Conservation (phyloP, 1,139 yeast species). For the Candida glucosophila region DNA sequence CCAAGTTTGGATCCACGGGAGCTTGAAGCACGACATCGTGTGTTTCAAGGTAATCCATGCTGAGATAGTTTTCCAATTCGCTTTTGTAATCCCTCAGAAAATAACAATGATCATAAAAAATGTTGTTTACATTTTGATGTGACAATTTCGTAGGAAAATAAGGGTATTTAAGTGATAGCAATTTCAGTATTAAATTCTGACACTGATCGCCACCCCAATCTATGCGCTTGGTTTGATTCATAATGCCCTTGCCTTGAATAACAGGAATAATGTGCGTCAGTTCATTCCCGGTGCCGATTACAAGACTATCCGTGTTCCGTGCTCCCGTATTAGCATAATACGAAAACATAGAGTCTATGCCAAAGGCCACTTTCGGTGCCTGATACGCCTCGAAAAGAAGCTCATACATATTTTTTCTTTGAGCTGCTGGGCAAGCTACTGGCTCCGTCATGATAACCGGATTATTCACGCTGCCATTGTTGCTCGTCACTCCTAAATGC, state of each 20-base stretch:
- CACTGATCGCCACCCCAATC: conserved; percentile 90
- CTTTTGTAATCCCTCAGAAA: conserved; percentile 59
- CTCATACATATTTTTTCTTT: conserved; percentile 70
- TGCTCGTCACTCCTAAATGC: conserved; percentile 61
- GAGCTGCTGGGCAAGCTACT: conserved; percentile 60
- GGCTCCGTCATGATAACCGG: conserved; percentile 82
- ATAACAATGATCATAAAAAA: conserved; percentile 74
- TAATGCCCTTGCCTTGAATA: conserved; percentile 51
- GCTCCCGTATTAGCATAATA: conserved; percentile 43
- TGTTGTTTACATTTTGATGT: conserved; percentile 51
- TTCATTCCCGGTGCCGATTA: conserved; percentile 77
- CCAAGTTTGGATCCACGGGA: conserved; percentile 47
- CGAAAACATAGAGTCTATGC: conserved; percentile 76
- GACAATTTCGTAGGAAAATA: conserved; percentile 74
- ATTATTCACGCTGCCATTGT: conserved; percentile 49
- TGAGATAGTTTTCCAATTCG: conserved; percentile 52
- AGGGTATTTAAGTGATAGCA: conserved; percentile 79
- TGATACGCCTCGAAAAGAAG: conserved; percentile 73
- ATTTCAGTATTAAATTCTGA: conserved; percentile 51
- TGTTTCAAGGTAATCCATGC: conserved; percentile 52
- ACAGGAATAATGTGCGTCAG: conserved; percentile 82
- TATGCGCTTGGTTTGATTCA: conserved; percentile 67
- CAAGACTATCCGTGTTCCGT: conserved; percentile 47
- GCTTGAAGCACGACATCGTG: conserved; percentile 77
- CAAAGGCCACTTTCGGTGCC: conserved; percentile 68